Percentiles rank a stretch among this genome's conserved stretches.
These are phyloP conservation scores for Citrus inodora DNA, from an alignment of 345 rosid species.

Conservation along the genomic window DNA sequence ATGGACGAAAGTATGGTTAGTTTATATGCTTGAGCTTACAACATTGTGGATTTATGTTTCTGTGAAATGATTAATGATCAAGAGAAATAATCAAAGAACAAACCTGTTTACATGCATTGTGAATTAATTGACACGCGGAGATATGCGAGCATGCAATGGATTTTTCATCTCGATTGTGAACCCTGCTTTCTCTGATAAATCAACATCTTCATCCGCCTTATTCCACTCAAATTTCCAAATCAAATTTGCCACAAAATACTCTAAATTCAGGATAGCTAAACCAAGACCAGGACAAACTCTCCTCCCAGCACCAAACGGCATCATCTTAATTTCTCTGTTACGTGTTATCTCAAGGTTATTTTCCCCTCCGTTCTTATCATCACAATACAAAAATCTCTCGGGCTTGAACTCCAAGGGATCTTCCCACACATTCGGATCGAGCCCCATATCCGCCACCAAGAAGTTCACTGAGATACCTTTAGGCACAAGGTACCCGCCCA, in stretches of 20 bases:
- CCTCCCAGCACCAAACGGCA: conserved; percentile 27
- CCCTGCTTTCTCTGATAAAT: conserved; percentile 15
- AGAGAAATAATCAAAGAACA: neutral
- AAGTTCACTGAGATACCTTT: conserved; percentile 21
- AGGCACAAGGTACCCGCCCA: conserved; percentile 14
- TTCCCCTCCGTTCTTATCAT: neutral
- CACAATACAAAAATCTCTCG: conserved; percentile 6
- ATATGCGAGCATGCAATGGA: conserved; percentile 1
- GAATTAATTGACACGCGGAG: neutral
- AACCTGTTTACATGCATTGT: neutral
- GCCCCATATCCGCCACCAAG: conserved; percentile 21
- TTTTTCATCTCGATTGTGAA: conserved; percentile 15
- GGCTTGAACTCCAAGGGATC: conserved; percentile 23
- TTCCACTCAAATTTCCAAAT: conserved; percentile 18
- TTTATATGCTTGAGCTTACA: no score
- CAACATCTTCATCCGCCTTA: conserved; percentile 12
- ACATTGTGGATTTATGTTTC: no score
- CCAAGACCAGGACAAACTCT: conserved; percentile 23
- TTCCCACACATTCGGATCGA: conserved; percentile 25
- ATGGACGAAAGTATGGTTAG: no score
- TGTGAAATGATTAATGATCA: no score
- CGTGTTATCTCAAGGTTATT: conserved; percentile 4
- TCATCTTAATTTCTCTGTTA: conserved; percentile 18
- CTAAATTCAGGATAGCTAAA: conserved; percentile 17
- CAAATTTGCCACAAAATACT: conserved; percentile 25